Percentiles rank a stretch among this genome's conserved stretches.
These are phyloP conservation scores for Diplodia intermedia DNA, from an alignment of 2,329 filamentous ascomycete species.

Conservation along the genomic window DNA sequence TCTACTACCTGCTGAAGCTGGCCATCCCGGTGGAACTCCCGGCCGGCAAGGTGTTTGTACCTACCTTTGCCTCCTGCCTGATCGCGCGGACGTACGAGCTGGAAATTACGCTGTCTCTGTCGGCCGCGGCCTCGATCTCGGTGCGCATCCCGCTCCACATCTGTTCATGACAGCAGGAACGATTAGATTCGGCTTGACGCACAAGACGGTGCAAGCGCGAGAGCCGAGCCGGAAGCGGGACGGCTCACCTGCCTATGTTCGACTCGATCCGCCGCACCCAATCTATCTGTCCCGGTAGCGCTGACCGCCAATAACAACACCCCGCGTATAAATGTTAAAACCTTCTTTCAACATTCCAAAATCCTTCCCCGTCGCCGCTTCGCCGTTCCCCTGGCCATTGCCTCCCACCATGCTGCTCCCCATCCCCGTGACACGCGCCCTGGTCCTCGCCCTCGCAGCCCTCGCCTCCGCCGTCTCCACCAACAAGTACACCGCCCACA, in stretches of 20 bases:
- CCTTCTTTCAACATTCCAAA: neutral
- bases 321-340: neutral
- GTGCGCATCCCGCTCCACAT: constrained; percentile 10
- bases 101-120: neutral
- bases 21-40: constrained; percentile 6
- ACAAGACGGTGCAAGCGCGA: constrained; percentile 1
- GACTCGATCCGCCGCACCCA: neutral
- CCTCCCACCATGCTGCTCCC: neutral
- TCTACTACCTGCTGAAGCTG: constrained; percentile 17
- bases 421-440: neutral
- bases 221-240: neutral
- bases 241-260: constrained; percentile 5
- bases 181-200: neutral
- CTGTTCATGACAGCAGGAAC: neutral
- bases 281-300: neutral
- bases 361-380: neutral
- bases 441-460: neutral
- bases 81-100: constrained; percentile 3
- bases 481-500: neutral
- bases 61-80: constrained; percentile 10
- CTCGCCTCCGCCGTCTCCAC: neutral
- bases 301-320: neutral
- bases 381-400: neutral
- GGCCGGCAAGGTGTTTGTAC: neutral
- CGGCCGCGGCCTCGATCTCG: neutral